Percentiles rank a stretch among this genome's conserved stretches.
Conservation (phyloP, 495 filamentous ascomycete genomes). For the Neurospora sp. region DNA sequence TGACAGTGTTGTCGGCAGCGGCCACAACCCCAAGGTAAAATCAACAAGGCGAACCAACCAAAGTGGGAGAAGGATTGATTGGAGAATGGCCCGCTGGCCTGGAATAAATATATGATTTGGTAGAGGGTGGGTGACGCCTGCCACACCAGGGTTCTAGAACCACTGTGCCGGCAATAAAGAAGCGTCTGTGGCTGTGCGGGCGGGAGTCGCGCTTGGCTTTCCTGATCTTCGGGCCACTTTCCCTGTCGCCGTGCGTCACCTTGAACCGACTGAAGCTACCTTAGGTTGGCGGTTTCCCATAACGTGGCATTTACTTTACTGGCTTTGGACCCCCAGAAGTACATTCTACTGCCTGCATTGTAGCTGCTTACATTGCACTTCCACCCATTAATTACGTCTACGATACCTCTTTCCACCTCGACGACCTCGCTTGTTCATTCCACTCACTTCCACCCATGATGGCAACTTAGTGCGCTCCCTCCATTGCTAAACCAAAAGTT, state of each 20-base stretch:
- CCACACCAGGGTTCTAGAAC: neutral
- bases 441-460: neutral
- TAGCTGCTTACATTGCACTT: neutral
- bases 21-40: neutral
- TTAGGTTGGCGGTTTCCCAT: neutral
- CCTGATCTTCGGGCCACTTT: neutral
- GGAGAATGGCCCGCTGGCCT: no score
- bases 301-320: neutral
- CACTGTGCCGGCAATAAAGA: neutral
- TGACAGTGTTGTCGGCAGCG: fast-evolving
- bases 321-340: neutral
- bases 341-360: neutral
- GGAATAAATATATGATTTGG: no score
- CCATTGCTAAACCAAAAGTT: neutral
- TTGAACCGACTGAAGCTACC: neutral
- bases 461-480: neutral
- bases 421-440: neutral
- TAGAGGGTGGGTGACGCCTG: no score
- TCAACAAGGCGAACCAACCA: no score
- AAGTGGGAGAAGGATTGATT: no score
- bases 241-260: neutral
- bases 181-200: neutral
- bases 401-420: neutral
- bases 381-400: no score
- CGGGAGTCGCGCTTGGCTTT: neutral